Evolutionary conservation across 2,329 filamentous ascomycete species (phyloP).

Genomic region (Aaosphaeria arxii): DNA sequence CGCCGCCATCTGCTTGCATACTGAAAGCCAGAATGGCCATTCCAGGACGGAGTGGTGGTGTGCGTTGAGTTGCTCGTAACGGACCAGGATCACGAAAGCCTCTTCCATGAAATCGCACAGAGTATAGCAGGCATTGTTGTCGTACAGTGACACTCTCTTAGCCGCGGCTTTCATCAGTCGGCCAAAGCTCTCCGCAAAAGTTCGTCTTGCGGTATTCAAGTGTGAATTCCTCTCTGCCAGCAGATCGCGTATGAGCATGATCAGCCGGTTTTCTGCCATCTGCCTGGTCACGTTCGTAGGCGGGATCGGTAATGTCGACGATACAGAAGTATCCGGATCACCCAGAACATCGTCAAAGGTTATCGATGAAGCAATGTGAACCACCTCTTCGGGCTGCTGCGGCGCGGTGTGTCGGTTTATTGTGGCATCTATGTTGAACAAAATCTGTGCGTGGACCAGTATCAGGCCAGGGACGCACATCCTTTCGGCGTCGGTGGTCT

Average conservation of each 20-base stretch:
- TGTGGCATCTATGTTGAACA: conserved; percentile 76
- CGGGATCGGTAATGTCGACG: conserved; percentile 60
- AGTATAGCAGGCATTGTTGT: conserved; percentile 81
- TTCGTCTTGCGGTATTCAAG: conserved; percentile 57
- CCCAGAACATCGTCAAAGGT: conserved; percentile 67
- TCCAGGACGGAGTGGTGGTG: conserved; percentile 56
- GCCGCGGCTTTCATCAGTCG: conserved; percentile 70
- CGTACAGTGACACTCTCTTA: conserved; percentile 72
- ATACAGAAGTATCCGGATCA: conserved; percentile 60
- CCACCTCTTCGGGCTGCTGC: conserved; percentile 28
- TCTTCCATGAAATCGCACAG: conserved; percentile 92
- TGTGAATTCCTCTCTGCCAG: conserved; percentile 60
- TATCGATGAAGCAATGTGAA: conserved; percentile 45
- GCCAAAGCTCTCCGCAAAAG: conserved; percentile 76
- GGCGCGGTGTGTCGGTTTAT: conserved; percentile 67
- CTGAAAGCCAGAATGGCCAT: conserved; percentile 82
- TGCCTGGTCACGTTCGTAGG: conserved; percentile 69
- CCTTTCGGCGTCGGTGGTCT: conserved; percentile 53
- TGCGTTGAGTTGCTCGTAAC: conserved; percentile 52
- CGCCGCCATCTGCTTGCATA: conserved; percentile 73
- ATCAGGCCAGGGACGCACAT: conserved; percentile 73
- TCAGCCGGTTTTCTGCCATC: conserved; percentile 85
- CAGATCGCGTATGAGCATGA: conserved; percentile 79
- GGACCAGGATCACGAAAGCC: conserved; percentile 64
- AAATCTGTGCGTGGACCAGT: conserved; percentile 76